Percentiles rank a stretch among this genome's conserved stretches.
Conservation (phyloP, 768 basidiomycete genomes). For the Mycena crocata region DNA sequence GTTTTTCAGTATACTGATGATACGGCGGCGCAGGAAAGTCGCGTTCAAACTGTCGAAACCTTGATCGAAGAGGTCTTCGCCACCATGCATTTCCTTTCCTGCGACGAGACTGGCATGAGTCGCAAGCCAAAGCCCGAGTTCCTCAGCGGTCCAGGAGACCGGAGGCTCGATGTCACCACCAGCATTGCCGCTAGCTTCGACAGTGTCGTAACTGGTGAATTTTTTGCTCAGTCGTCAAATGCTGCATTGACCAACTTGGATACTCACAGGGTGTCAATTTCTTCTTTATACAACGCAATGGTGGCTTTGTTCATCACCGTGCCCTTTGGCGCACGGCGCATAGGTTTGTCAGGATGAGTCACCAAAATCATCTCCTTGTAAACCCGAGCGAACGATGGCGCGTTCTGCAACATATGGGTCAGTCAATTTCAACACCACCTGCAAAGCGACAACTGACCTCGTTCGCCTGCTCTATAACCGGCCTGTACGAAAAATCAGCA, state of each 20-base stretch:
- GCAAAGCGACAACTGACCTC: conserved; percentile 1
- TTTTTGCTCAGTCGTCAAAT: not conserved
- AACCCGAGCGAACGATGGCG: conserved; percentile 56
- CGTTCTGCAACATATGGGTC: conserved; percentile 29
- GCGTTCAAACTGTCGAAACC: conserved; percentile 52
- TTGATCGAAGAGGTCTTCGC: conserved; percentile 45
- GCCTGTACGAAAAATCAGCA: conserved; percentile 41
- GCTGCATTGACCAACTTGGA: not conserved
- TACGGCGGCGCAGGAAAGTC: conserved; percentile 51
- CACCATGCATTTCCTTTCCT: conserved; percentile 14
- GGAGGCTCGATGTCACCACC: conserved; percentile 26
- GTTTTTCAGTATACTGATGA: conserved; percentile 43
- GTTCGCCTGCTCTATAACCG: conserved; percentile 58
- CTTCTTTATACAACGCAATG: conserved; percentile 53
- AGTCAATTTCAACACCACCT: not conserved
- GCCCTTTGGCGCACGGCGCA: conserved; percentile 61
- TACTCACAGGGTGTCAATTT: conserved; percentile 59
- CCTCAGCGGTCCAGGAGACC: conserved; percentile 23
- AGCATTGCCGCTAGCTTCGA: conserved; percentile 30
- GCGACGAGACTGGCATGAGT: conserved; percentile 32
- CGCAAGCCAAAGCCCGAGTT: conserved; percentile 34
- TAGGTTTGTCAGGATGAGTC: conserved; percentile 49
- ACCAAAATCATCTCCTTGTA: conserved; percentile 67
- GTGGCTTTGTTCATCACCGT: conserved; percentile 59
- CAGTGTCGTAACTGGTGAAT: conserved; percentile 33